These are phyloP conservation scores for Pythium aquatile DNA, from an alignment of 352 stramenopile species.

Conservation along the genomic window DNA sequence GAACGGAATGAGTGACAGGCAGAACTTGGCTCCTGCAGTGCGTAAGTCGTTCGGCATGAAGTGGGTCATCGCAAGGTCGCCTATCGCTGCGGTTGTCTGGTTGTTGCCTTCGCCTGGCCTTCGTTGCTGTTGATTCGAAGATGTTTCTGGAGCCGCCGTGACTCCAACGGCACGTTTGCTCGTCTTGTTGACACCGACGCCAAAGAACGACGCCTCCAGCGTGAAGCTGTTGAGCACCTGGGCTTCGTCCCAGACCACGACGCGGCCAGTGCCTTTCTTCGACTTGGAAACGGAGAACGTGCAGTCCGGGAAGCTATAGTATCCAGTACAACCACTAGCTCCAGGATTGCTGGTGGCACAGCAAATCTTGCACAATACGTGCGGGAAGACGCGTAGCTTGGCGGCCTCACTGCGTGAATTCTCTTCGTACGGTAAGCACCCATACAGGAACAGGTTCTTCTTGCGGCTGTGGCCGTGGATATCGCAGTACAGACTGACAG, in stretches of 20 bases:
- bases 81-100: too few relatives aligned
- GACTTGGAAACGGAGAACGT: slow-evolving; percentile 63
- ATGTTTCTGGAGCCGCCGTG: neutral
- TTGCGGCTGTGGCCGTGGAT: slow-evolving; percentile 88
- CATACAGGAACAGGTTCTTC: slow-evolving; percentile 90
- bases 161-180: neutral
- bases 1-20: slow-evolving; percentile 57
- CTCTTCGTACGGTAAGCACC: slow-evolving; percentile 50
- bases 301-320: slow-evolving; percentile 66
- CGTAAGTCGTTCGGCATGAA: slow-evolving; percentile 61
- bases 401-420: slow-evolving; percentile 45
- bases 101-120: neutral
- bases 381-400: slow-evolving; percentile 61
- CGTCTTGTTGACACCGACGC: slow-evolving; percentile 35
- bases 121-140: slow-evolving; percentile 9
- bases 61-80: slow-evolving; percentile 26
- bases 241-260: slow-evolving; percentile 66
- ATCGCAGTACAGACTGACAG: slow-evolving; percentile 81
- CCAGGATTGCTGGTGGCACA: slow-evolving; percentile 17
- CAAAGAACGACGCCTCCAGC: slow-evolving; percentile 77
- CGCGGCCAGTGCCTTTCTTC: slow-evolving; percentile 61
- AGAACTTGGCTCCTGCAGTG: slow-evolving; percentile 47
- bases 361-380: slow-evolving; percentile 63
- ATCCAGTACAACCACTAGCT: slow-evolving; percentile 33
- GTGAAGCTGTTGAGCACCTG: slow-evolving; percentile 77